Base-by-base conservation (phyloP, 2,329 filamentous ascomycete species). In the Colletotrichum sp. region DNA sequence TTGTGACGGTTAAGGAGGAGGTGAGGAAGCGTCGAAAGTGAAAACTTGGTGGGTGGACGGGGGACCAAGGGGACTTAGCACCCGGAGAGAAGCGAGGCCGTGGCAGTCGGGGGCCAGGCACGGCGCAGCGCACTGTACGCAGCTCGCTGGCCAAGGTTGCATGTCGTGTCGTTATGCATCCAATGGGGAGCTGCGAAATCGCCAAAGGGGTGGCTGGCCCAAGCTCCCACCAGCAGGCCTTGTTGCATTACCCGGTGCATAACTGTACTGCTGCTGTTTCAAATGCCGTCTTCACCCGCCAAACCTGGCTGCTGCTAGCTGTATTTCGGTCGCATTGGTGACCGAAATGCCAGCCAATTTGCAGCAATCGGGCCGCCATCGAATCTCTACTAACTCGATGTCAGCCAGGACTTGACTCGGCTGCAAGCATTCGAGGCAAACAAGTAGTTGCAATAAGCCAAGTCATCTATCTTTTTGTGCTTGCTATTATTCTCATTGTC, bases 1-100 rank as follows among this genome's bases (percentile, higher is more conserved):
- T 74, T 60, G 67, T 71, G 76, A 75, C 68, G 72, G 68, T 73
- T 78, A 78, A 74, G 71, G 75, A 74, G 74, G 66, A 76, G n/a
- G 59, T 59, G 65, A 77, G 69, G 62, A 60, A 68, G 59, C 60
- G 63, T 67, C 36, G 44, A 34, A 44, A 66, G 39, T 34, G 44
- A 71, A 49, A 55, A 76, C 30, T 75, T 64, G 70, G 70, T 57
- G 63, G 72, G 65, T 65, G 72, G 64, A 55, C 24, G 39, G 39
- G 64, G 64, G 28, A 18, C n/a, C 62, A 24, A 64, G 32, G 59
- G 62, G 32, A 64, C 62, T 64, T 44, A 64, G 34, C 62, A 64
- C 62, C 59, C 30, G 18, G 30, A 63, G 34, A n/a, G 62, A 64
- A 64, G 62, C 62, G 62, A 64, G 21, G 34, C 62, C 34, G 62